Conservation (phyloP, 306 rosid genomes). For the Gillenia trifoliata region DNA sequence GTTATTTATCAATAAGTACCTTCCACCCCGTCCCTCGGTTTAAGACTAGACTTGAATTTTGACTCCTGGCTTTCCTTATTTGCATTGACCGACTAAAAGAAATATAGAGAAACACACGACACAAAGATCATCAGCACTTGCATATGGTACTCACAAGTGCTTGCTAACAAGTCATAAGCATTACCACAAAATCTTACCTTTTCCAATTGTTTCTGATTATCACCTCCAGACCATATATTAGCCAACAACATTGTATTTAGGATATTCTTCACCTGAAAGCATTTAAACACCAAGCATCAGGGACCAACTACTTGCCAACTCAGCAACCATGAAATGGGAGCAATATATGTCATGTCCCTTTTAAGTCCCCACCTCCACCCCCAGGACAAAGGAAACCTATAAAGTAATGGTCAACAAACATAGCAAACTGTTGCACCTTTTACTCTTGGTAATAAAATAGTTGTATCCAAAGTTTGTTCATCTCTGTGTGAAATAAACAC, state of each 20-base stretch:
- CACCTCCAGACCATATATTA: too few relatives aligned
- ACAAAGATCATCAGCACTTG: neutral
- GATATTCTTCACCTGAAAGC: slow-evolving; percentile 72
- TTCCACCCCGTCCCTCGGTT: slow-evolving; percentile 59
- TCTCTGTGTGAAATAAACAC: neutral
- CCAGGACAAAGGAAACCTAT: neutral
- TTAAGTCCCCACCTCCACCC: neutral
- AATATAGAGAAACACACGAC: neutral
- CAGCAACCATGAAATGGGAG: neutral
- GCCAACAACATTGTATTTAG: too few relatives aligned
- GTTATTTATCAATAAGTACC: slow-evolving; percentile 31
- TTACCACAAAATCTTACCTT: slow-evolving; percentile 44
- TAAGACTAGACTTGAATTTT: slow-evolving; percentile 62
- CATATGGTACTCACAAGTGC: neutral
- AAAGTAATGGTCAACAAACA: neutral
- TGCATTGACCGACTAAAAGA: slow-evolving; percentile 4
- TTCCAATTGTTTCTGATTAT: slow-evolving; percentile 76
- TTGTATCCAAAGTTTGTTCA: neutral
- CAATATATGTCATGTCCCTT: neutral
- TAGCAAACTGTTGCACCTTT: neutral
- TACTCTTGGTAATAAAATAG: neutral
- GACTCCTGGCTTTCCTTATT: too few relatives aligned
- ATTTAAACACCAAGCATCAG: slow-evolving; percentile 19
- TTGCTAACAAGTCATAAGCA: neutral
- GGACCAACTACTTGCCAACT: neutral